phyloP scores from a whole-genome alignment of 371 early-diverging fungal genomes.

The Nematocida minor region DNA sequence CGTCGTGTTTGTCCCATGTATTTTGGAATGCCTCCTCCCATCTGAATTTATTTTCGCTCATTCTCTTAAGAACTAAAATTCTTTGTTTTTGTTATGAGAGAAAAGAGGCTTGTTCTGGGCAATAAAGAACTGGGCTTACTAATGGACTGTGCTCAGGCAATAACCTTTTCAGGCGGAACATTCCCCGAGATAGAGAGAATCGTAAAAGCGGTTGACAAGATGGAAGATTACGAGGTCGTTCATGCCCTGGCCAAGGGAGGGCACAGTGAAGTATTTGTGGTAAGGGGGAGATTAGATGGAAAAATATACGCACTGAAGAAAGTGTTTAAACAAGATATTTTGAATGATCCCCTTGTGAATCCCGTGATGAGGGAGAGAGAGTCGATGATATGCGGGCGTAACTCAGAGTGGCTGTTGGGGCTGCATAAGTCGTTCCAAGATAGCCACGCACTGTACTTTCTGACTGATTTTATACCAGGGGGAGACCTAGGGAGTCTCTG shows the following conservation, averaged over 20 bases:
- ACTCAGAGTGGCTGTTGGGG: slow-evolving; percentile 65
- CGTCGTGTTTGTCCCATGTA: slow-evolving; percentile 16
- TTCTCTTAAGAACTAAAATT: slow-evolving; percentile 15
- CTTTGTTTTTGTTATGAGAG: slow-evolving; percentile 47
- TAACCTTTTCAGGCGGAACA: neutral
- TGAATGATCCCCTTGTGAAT: slow-evolving; percentile 39
- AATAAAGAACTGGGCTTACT: slow-evolving; percentile 8
- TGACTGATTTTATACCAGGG: slow-evolving; percentile 78
- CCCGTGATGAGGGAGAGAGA: slow-evolving; percentile 39
- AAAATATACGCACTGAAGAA: slow-evolving; percentile 88
- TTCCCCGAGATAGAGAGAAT: neutral
- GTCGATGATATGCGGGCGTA: slow-evolving; percentile 33
- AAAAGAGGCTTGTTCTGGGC: slow-evolving; percentile 21
- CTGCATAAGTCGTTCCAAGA: slow-evolving; percentile 70
- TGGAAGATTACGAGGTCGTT: slow-evolving; percentile 73
- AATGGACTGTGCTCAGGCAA: slow-evolving; percentile 26
- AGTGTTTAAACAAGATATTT: slow-evolving; percentile 69
- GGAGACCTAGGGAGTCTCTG: slow-evolving; percentile 76
- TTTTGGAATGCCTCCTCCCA: slow-evolving; percentile 48
- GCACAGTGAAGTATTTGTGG: slow-evolving; percentile 72
- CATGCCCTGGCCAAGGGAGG: slow-evolving; percentile 80
- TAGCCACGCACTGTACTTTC: slow-evolving; percentile 68
- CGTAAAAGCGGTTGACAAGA: neutral
- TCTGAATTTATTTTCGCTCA: slow-evolving; percentile 23
- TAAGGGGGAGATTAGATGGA: slow-evolving; percentile 68